phyloP scores from a whole-genome alignment of 2,329 filamentous ascomycete species.

The Aureobasidium sp. region DNA sequence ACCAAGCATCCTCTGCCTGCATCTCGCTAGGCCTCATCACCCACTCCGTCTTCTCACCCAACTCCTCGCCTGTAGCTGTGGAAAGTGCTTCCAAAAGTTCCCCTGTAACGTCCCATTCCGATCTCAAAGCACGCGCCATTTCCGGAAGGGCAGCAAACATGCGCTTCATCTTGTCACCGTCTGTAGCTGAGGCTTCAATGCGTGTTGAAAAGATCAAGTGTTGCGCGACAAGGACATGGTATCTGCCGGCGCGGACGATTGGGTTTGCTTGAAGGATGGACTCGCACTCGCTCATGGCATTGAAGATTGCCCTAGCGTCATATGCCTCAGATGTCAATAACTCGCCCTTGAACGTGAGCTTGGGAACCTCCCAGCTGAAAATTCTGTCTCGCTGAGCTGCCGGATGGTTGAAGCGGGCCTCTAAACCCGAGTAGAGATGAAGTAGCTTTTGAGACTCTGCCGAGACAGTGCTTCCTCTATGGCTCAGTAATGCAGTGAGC shows the following conservation, averaged over 20 bases:
- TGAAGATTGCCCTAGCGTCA: not conserved
- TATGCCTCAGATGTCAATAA: not conserved
- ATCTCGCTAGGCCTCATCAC: not conserved
- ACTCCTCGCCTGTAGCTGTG: not conserved
- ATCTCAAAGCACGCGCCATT: not conserved
- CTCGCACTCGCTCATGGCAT: constrained; percentile 4
- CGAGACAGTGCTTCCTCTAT: not conserved
- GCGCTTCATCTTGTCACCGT: constrained; percentile 9
- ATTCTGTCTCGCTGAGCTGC: not conserved
- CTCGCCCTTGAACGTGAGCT: constrained; percentile 2
- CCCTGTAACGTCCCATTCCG: not conserved
- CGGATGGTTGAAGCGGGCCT: not conserved
- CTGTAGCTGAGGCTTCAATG: not conserved
- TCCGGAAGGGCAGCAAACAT: constrained; percentile 6
- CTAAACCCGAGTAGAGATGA: not conserved
- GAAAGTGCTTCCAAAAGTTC: not conserved
- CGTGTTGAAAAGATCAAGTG: not conserved
- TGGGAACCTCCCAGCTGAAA: not conserved
- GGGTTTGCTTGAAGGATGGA: not conserved
- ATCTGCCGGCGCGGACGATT: constrained; percentile 7
- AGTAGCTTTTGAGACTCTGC: not conserved
- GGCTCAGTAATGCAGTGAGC: not conserved
- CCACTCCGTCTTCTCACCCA: not conserved
- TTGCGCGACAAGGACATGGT: not conserved
- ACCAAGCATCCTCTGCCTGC: constrained; percentile 11